A percentile compares a stretch with the other conserved stretches of the same genome.
phyloP scores from a whole-genome alignment of 176 grass and related monocot genomes.

The Aegilops tauschii region DNA sequence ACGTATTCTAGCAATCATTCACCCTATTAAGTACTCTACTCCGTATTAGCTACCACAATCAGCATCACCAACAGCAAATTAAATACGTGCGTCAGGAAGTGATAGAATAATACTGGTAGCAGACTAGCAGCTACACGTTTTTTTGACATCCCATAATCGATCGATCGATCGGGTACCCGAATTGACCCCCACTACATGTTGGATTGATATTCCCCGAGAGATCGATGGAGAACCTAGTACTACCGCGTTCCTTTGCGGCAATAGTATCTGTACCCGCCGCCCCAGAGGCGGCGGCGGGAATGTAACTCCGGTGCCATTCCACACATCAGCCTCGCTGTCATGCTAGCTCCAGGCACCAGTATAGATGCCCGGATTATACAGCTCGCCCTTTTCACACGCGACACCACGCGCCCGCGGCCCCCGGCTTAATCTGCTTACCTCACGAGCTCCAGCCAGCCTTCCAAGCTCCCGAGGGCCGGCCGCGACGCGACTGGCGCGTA shows the following conservation, averaged over 20 bases:
- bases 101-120: neutral
- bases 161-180: neutral
- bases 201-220: neutral
- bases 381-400: slow-evolving; percentile 13
- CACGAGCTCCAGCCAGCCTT: neutral
- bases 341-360: slow-evolving; percentile 16
- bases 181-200: neutral
- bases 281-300: neutral
- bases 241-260: neutral
- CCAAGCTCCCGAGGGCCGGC: slow-evolving; percentile 20
- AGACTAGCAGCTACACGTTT: neutral
- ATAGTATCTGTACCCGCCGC: neutral
- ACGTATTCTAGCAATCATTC: neutral
- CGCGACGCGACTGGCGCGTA: neutral
- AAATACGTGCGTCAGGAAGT: neutral
- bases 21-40: neutral
- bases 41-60: neutral
- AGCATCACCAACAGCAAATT: neutral
- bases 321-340: neutral
- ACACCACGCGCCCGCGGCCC: neutral
- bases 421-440: neutral
- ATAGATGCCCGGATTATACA: slow-evolving; percentile 1
- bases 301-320: neutral
- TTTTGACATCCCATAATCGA: neutral
- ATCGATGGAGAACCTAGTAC: slow-evolving; percentile 27